Evolutionary conservation across 306 rosid genomes (phyloP), one percentile per base, ranked within the genome.

Genomic region (Astragalus membranaceus): DNA sequence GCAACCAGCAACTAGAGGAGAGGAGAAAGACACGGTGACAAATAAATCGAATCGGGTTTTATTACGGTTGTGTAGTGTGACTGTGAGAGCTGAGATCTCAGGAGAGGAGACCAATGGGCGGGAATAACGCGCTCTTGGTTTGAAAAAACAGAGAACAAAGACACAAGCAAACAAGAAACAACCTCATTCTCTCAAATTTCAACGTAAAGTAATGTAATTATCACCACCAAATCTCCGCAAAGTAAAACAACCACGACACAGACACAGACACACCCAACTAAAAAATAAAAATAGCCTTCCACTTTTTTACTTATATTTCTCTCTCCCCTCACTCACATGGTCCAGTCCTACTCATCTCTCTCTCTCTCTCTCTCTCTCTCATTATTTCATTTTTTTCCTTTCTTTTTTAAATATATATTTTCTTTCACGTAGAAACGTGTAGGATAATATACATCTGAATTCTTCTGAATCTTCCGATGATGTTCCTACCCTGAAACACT

Each of bases 101-200:
- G 23, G 23, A 20, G 23, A 20, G 23, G 23, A 20, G 23, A 20
- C 68, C 73, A 72, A 59, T 54, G 77, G 86, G 87, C 90, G 88
- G 85, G 90, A 85, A 83, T 83, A 67, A 69, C 84, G 81, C 85
- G 23, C 62, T 58, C 75, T 29, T 42, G 57, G 17, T 83, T 88
- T 79, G 81, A 80, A 78, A 80, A 39, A 39, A 39, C 10, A 39
- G 10, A 26, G 30, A 26, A 26, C 30, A 26, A 26, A 69, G 53
- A 52, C 33, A 29, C 26, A 29, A 7, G 29, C 41, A 67, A 16
- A 51, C 75, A 29, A 23, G 7, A 36, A 8, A 14, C 64, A 39
- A 69, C 46, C n/a, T 36, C 63, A 50, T 7, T 23, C n/a, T 41
- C 58, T 26, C 30, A 26, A 26, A 26, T 26, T 3, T 26, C 30